Percentiles rank a stretch among this genome's conserved stretches.
phyloP scores from a whole-genome alignment of 441 rosid genomes.

The Populus trichocarpa region DNA sequence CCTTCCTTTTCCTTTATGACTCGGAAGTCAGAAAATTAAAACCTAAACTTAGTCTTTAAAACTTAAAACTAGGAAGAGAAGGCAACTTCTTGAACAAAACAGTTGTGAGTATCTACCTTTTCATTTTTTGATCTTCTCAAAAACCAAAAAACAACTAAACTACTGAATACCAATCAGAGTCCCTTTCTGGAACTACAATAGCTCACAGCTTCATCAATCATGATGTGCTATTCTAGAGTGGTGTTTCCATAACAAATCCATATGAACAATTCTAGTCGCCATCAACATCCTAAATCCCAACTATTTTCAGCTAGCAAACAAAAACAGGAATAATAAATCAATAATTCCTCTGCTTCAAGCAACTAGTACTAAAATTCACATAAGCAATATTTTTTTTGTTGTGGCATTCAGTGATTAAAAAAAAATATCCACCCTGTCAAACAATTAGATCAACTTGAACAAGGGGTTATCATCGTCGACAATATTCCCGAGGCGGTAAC shows the following conservation, averaged over 20 bases:
- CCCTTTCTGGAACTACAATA: not conserved
- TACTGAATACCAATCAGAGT: not conserved
- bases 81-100: not conserved
- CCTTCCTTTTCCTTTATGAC: not conserved
- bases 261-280: not conserved
- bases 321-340: not conserved
- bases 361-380: not conserved
- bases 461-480: not conserved
- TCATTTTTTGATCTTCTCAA: not conserved
- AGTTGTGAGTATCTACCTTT: not conserved
- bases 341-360: not conserved
- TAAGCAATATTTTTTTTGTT: not conserved
- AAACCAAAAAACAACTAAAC: not conserved
- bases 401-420: not conserved
- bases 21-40: not conserved
- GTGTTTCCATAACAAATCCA: not conserved
- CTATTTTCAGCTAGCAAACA: not conserved
- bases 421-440: not conserved
- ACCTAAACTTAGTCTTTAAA: not conserved
- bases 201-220: not conserved
- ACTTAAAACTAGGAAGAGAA: not conserved
- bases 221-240: not conserved
- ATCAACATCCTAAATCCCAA: not conserved
- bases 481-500: not conserved
- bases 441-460: not conserved